Evolutionary conservation across 495 filamentous ascomycete genomes (phyloP).

Genomic region (Clohesyomyces aquaticus): DNA sequence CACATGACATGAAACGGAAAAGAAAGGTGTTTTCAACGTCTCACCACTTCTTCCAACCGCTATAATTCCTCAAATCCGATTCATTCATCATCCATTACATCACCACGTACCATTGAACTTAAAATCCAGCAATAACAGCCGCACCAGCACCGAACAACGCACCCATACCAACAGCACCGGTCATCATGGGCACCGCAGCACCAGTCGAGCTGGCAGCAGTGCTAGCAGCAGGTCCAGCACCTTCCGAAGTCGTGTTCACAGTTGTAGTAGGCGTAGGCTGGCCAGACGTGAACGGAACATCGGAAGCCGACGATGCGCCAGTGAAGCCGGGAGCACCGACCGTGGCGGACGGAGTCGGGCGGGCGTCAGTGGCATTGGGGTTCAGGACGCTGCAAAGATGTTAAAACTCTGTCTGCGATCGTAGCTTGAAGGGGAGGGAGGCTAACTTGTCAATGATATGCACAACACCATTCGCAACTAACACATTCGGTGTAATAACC

Average conservation of each 20-base stretch:
- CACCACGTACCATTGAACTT: background rate
- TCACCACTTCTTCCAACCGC: too few relatives aligned
- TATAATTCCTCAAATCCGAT: too few relatives aligned
- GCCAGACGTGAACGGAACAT: constrained; percentile 45
- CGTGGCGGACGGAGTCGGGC: constrained; percentile 51
- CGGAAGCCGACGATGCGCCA: constrained; percentile 50
- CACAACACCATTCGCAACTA: constrained; percentile 68
- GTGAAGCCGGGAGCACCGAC: constrained; percentile 57
- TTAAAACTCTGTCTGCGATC: constrained; percentile 10
- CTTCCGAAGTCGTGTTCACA: constrained; percentile 21
- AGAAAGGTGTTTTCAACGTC: too few relatives aligned
- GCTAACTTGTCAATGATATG: constrained; percentile 64
- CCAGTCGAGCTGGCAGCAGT: constrained; percentile 11
- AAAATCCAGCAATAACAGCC: constrained; percentile 35
- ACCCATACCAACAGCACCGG: constrained; percentile 48
- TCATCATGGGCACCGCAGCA: constrained; percentile 40
- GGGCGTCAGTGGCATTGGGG: constrained; percentile 54
- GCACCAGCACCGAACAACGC: constrained; percentile 52
- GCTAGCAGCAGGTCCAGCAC: constrained; percentile 29
- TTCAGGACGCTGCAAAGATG: constrained; percentile 60
- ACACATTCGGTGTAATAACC: constrained; percentile 61
- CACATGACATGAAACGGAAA: too few relatives aligned
- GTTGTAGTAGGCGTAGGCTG: constrained; percentile 42
- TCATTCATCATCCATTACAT: background rate
- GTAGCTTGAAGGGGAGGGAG: constrained; percentile 6